Percentiles rank a stretch among this genome's conserved stretches.
phyloP scores from a whole-genome alignment of 2,329 filamentous ascomycete species.

The Arachnopeziza araneosa region DNA sequence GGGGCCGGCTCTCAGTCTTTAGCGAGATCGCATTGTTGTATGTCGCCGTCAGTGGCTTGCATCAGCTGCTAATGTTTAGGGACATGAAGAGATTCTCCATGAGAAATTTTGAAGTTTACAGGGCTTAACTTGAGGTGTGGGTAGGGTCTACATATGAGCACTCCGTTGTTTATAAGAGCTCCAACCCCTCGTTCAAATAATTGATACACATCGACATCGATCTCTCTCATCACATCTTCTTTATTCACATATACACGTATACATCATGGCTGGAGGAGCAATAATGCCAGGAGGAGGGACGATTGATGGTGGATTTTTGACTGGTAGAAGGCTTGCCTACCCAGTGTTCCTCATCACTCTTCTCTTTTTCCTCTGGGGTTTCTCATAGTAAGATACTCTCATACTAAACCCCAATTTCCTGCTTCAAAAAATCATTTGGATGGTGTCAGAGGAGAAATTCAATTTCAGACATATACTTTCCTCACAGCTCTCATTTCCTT shows the following conservation, averaged over 20 bases:
- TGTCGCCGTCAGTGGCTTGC: not conserved
- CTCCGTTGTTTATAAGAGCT: not conserved
- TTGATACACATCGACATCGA: not conserved
- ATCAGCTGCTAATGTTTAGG: not conserved
- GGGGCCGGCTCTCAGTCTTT: not conserved
- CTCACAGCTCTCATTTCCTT: too few species aligned
- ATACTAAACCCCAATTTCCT: too few species aligned
- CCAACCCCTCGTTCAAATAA: not conserved
- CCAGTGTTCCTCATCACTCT: constrained; percentile 59
- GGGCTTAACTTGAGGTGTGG: not conserved
- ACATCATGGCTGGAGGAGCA: constrained; percentile 37
- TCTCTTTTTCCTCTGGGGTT: constrained; percentile 82
- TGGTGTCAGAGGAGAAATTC: too few species aligned
- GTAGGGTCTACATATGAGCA: not conserved
- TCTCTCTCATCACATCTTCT: not conserved
- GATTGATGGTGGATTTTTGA: constrained; percentile 28
- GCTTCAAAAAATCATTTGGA: too few species aligned
- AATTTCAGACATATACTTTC: too few species aligned
- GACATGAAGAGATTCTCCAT: not conserved
- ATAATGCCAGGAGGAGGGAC: constrained; percentile 32
- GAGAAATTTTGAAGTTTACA: too few species aligned
- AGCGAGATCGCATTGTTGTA: not conserved
- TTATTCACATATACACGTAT: not conserved
- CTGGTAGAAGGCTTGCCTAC: constrained; percentile 37
- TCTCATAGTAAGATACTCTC: constrained; percentile 61